Evolutionary conservation across 192 early-diverging fungal genomes (phyloP), one percentile per base, ranked within the genome.

Genomic region (Coemansia sp.): DNA sequence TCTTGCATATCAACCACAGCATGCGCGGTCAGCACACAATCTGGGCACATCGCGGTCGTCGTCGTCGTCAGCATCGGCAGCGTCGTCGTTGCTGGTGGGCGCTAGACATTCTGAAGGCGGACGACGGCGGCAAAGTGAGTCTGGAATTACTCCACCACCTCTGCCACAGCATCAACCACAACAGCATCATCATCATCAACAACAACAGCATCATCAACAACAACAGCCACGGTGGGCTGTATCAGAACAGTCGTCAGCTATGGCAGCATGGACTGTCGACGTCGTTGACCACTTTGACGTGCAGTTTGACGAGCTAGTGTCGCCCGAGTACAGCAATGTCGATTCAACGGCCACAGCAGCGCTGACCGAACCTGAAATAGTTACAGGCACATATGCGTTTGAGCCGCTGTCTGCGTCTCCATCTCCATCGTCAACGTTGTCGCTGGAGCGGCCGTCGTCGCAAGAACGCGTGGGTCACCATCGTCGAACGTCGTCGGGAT

Each of bases 241-340:
- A 1, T 66, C 77, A 0, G 77, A 79, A 54, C 64, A 71, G 50
- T 69, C 77, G 38, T 79, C 77, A 22, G 77, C 77, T 13, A 79
- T 79, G 45, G 71, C 77, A 23, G 64, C 58, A 24, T 79, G 77
- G 77, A 59, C 58, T 1, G 39, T 79, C 54, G 77, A 79, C 2
- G 57, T 79, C 7, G 77, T 79, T 9, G 77, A 79, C 54, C 67
- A 57, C 12, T 79, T 79, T 57, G 67, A 70, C 49, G 71, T 79
- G 61, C 61, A 56, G 27, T 79, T 79, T 54, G 76, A 79, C 39
- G 76, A 73, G 41, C 73, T 75, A 1, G 71, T 79, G n/a, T 62
- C 65, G 16, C 45, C 71, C 8, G 29, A 62, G 29, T 55, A 54
- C 64, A 3, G 39, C n/a, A 26, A 16, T 19, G 29, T n/a, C 24